phyloP scores from a whole-genome alignment of 139 green algal species.

The Chlamydomonas urium region DNA sequence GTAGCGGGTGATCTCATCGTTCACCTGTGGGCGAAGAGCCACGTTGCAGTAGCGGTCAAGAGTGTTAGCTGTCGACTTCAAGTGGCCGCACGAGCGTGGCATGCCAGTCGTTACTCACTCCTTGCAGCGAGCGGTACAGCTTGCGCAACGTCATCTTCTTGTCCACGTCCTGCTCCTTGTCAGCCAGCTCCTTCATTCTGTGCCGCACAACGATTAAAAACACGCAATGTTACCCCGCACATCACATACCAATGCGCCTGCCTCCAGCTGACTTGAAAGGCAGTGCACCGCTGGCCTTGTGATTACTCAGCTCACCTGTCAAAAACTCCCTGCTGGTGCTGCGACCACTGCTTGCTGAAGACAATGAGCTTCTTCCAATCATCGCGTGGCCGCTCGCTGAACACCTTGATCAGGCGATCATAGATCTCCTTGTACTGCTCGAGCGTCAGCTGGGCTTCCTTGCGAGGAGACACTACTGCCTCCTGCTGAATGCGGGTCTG shows the following conservation, averaged over 20 bases:
- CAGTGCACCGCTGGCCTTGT: too few relatives aligned
- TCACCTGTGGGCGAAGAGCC: too few relatives aligned
- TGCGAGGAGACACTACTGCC: conserved; percentile 26
- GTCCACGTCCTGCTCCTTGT: conserved; percentile 48
- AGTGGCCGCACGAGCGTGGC: background rate
- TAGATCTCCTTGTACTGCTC: conserved; percentile 57
- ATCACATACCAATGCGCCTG: too few relatives aligned
- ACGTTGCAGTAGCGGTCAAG: too few relatives aligned
- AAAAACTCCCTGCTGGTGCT: conserved; percentile 50
- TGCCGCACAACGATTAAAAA: too few relatives aligned
- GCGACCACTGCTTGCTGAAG: conserved; percentile 51
- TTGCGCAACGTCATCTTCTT: conserved; percentile 48
- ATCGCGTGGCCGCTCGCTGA: conserved; percentile 47
- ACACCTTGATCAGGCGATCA: conserved; percentile 49
- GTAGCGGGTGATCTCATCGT: conserved; percentile 42
- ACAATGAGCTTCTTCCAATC: conserved; percentile 67
- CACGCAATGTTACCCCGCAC: too few relatives aligned
- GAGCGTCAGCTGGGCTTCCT: conserved; percentile 36
- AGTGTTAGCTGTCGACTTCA: background rate
- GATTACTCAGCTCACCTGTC: conserved; percentile 46
- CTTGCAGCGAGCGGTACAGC: conserved; percentile 45
- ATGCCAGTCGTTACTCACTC: conserved; percentile 23
- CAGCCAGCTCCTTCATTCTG: conserved; percentile 47
- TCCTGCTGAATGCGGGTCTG: background rate
- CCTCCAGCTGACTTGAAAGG: too few relatives aligned